These are phyloP conservation scores for Ceratonia siliqua DNA, from an alignment of 306 rosid species.

Conservation along the genomic window DNA sequence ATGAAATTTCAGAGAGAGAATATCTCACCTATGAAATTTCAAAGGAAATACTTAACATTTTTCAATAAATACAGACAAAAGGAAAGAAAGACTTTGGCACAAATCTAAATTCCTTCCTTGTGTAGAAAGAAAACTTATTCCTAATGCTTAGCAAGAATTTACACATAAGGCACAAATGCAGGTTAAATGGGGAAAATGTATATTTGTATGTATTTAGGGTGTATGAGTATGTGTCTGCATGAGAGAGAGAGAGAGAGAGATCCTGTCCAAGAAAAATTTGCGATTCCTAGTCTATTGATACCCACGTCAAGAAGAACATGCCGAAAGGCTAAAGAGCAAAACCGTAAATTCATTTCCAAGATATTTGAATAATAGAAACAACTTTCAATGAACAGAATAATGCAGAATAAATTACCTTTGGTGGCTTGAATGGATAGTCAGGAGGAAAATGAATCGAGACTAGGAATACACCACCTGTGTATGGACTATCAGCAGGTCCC, in stretches of 20 bases:
- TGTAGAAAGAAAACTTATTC: not conserved
- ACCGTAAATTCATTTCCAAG: not conserved
- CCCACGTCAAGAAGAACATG: not conserved
- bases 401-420: constrained; percentile 52
- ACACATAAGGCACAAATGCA: not conserved
- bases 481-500: constrained; percentile 91
- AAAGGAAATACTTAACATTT: too few species aligned
- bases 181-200: not conserved
- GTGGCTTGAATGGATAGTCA: constrained; percentile 94
- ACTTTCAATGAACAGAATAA: not conserved
- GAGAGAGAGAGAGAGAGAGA: too few species aligned
- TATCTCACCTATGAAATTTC: too few species aligned
- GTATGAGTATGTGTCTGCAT: too few species aligned
- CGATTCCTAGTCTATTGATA: not conserved
- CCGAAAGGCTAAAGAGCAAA: not conserved
- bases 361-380: not conserved
- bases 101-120: not conserved
- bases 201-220: too few species aligned
- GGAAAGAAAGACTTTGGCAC: not conserved
- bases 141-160: not conserved
- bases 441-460: constrained; percentile 88
- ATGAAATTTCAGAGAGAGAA: too few species aligned
- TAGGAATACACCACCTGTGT: constrained; percentile 79
- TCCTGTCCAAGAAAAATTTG: too few species aligned
- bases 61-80: not conserved